Conservation (phyloP, 768 basidiomycete genomes). For the Leccinum aurantiacum region DNA sequence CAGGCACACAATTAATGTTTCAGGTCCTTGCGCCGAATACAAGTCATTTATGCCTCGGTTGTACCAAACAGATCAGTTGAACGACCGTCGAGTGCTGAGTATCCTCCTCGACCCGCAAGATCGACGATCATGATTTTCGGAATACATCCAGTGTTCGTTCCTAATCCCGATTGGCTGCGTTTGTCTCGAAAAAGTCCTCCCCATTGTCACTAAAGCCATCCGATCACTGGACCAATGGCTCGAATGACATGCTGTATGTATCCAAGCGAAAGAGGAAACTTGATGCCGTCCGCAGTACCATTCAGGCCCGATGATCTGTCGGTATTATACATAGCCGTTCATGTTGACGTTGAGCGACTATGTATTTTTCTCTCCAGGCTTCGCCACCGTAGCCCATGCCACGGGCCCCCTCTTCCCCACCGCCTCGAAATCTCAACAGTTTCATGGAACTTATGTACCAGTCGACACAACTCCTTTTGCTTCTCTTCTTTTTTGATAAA, state of each 20-base stretch:
- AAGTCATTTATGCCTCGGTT: not conserved
- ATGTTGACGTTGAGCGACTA: constrained; percentile 13
- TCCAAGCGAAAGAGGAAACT: not conserved
- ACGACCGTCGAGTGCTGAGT: not conserved
- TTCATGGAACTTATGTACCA: too few relatives aligned
- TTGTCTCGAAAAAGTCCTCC: not conserved
- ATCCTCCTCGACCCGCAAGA: not conserved
- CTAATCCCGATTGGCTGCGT: not conserved
- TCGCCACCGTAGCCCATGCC: too few relatives aligned
- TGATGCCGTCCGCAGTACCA: not conserved
- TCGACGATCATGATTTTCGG: not conserved
- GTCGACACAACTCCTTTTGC: not conserved
- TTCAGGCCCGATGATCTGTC: too few relatives aligned
- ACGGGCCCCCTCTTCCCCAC: not conserved
- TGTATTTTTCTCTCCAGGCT: not conserved
- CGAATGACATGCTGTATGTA: too few relatives aligned
- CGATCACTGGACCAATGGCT: too few relatives aligned
- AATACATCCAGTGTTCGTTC: not conserved
- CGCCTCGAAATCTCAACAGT: constrained; percentile 1
- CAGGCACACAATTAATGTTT: not conserved
- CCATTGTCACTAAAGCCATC: too few relatives aligned
- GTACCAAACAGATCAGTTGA: not conserved
- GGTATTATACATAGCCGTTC: constrained; percentile 10
- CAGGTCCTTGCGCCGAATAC: not conserved
- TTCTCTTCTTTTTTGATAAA: not conserved